A percentile compares a stretch with the other conserved stretches of the same genome.
Conservation (phyloP, 1,284 basidiomycete genomes). For the Psilocybe mexicana region DNA sequence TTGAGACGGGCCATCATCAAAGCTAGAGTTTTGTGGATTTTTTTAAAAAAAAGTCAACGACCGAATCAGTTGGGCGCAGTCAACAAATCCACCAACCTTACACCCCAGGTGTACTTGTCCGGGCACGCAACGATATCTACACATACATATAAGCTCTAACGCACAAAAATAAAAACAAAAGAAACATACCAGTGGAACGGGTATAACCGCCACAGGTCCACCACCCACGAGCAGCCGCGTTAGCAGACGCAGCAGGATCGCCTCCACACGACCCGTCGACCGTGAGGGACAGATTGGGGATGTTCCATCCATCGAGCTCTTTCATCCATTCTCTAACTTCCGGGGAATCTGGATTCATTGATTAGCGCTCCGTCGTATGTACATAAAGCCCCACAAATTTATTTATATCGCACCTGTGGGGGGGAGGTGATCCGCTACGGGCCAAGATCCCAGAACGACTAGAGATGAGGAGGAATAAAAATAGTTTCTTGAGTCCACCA, state of each 20-base stretch:
- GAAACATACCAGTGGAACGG: constrained; percentile 43
- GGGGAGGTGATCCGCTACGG: constrained; percentile 66
- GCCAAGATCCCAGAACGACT: constrained; percentile 69
- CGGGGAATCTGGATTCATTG: constrained; percentile 43
- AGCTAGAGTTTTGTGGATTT: constrained; percentile 38
- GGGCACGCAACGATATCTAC: constrained; percentile 69
- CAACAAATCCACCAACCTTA: constrained; percentile 43
- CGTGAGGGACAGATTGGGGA: constrained; percentile 65
- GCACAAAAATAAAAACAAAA: background rate
- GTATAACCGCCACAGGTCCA: constrained; percentile 90
- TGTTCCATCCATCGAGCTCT: constrained; percentile 69
- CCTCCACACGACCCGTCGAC: constrained; percentile 65
- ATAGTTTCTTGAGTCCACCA: background rate
- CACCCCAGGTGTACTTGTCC: constrained; percentile 79
- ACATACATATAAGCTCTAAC: background rate
- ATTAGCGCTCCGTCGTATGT: background rate
- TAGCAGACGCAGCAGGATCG: constrained; percentile 57
- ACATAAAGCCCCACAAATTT: background rate
- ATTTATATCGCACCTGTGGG: constrained; percentile 46
- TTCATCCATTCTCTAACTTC: constrained; percentile 76
- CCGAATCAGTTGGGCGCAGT: background rate
- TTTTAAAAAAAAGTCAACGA: constrained; percentile 10
- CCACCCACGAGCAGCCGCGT: constrained; percentile 69
- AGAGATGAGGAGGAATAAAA: constrained; percentile 9
- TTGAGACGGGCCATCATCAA: constrained; percentile 83